phyloP scores from a whole-genome alignment of 148 eudicot species.

The Fallopia convolvulus region DNA sequence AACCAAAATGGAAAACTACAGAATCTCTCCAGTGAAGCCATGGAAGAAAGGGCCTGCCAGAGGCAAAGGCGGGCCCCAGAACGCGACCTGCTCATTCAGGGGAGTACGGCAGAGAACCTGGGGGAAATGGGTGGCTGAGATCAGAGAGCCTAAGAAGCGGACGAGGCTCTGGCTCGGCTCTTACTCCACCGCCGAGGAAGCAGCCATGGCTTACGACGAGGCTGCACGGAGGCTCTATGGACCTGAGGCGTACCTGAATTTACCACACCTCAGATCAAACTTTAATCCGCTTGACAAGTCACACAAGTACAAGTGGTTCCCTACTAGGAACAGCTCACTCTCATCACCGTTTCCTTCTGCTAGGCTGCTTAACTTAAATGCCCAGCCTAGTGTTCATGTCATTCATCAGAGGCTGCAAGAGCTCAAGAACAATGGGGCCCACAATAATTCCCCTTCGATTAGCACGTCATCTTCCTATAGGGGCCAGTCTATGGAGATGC shows the following conservation, averaged over 20 bases:
- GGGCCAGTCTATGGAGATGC: constrained; percentile 14
- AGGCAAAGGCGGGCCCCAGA: constrained; percentile 93
- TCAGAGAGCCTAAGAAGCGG: constrained; percentile 89
- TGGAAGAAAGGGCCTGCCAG: constrained; percentile 96
- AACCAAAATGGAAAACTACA: constrained; percentile 45
- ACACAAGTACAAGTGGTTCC: constrained; percentile 59
- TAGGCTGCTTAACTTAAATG: constrained; percentile 63
- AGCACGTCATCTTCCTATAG: constrained; percentile 23
- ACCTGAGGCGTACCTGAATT: constrained; percentile 75
- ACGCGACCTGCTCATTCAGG: constrained; percentile 67
- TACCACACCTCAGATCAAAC: constrained; percentile 65
- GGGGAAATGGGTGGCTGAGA: constrained; percentile 99
- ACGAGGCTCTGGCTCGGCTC: constrained; percentile 92
- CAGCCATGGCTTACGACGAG: constrained; percentile 96
- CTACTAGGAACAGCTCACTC: constrained; percentile 32
- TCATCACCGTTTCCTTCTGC: constrained; percentile 39
- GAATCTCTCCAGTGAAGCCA: constrained; percentile 51
- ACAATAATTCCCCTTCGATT: constrained; percentile 16
- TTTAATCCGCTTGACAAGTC: constrained; percentile 75
- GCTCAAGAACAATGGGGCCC: constrained; percentile 37
- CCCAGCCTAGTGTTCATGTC: constrained; percentile 68
- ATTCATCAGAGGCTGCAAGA: constrained; percentile 83
- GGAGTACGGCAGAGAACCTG: constrained; percentile 91
- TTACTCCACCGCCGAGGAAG: constrained; percentile 89
- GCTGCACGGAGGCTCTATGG: constrained; percentile 84